phyloP scores from a whole-genome alignment of 768 basidiomycete genomes.

The Chiua virens region DNA sequence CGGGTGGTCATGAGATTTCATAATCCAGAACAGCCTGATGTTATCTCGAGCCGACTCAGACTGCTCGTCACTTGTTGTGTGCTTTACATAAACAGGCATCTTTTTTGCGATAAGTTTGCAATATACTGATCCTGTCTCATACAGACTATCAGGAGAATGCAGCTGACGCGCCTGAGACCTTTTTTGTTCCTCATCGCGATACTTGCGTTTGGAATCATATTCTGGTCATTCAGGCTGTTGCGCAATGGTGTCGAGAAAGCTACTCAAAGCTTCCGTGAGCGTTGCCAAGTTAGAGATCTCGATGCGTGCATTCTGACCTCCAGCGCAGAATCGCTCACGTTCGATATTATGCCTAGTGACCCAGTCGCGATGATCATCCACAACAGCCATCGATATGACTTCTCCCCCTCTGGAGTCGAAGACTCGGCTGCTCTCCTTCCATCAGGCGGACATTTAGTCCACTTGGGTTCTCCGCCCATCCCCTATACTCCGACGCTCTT shows the following conservation, averaged over 20 bases:
- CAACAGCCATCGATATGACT: slow-evolving; percentile 23
- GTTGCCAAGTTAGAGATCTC: too few species aligned
- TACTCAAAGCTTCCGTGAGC: neutral
- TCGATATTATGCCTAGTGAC: slow-evolving; percentile 6
- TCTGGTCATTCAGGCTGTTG: neutral
- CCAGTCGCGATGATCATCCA: slow-evolving; percentile 25
- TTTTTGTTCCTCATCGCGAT: neutral
- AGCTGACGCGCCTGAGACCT: neutral
- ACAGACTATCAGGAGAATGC: neutral
- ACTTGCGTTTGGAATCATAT: neutral
- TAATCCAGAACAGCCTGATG: neutral
- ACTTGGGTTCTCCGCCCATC: slow-evolving; percentile 16
- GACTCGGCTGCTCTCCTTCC: slow-evolving; percentile 34
- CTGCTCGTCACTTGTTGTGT: neutral
- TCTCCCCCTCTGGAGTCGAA: slow-evolving; percentile 11
- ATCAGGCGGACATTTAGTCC: slow-evolving; percentile 30
- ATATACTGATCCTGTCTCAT: neutral
- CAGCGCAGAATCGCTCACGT: slow-evolving; percentile 1
- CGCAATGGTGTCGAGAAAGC: neutral
- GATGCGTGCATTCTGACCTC: neutral
- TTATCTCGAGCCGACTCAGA: too few species aligned
- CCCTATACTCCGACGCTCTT: slow-evolving; percentile 39
- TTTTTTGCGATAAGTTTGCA: neutral
- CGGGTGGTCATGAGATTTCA: neutral
- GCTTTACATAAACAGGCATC: neutral